Percentiles rank a stretch among this genome's conserved stretches.
These are phyloP conservation scores for Ganoderma sp. DNA, from an alignment of 1,284 basidiomycete genomes.

Conservation along the genomic window DNA sequence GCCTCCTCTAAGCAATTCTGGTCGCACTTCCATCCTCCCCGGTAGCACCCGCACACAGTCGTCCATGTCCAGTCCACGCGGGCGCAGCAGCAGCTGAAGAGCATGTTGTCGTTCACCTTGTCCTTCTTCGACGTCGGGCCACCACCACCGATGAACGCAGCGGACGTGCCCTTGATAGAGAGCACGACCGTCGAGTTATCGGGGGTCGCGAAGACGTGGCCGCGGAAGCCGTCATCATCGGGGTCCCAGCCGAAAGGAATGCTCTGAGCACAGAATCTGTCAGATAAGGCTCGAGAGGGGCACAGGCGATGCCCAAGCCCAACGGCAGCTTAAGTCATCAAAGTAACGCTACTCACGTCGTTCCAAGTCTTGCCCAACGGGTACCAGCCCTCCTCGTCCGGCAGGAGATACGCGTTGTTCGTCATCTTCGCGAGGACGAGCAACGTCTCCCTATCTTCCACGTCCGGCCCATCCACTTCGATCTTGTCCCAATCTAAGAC, in stretches of 20 bases:
- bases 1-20: slow-evolving; percentile 83
- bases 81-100: slow-evolving; percentile 98
- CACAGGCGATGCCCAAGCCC: not conserved
- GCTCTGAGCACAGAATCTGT: slow-evolving; percentile 49
- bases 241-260: slow-evolving; percentile 93
- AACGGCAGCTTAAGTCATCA: not conserved
- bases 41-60: slow-evolving; percentile 92
- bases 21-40: slow-evolving; percentile 84
- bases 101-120: slow-evolving; percentile 94
- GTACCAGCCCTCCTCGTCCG: slow-evolving; percentile 77
- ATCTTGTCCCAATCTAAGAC: slow-evolving; percentile 66
- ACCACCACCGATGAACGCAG: slow-evolving; percentile 78
- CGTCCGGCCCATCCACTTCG: slow-evolving; percentile 69
- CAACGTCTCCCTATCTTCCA: slow-evolving; percentile 79
- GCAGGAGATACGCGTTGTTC: slow-evolving; percentile 84
- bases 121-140: slow-evolving; percentile 91
- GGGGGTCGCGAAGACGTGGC: slow-evolving; percentile 85
- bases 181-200: slow-evolving; percentile 89
- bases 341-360: slow-evolving; percentile 49
- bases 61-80: slow-evolving; percentile 94
- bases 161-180: slow-evolving; percentile 94
- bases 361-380: slow-evolving; percentile 72
- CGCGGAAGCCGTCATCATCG: slow-evolving; percentile 86
- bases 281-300: not conserved
- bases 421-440: slow-evolving; percentile 93